Percentiles rank a stretch among this genome's conserved stretches.
These are phyloP conservation scores for Pseudogymnoascus sp. DNA, from an alignment of 2,329 filamentous ascomycete genomes.

Conservation along the genomic window DNA sequence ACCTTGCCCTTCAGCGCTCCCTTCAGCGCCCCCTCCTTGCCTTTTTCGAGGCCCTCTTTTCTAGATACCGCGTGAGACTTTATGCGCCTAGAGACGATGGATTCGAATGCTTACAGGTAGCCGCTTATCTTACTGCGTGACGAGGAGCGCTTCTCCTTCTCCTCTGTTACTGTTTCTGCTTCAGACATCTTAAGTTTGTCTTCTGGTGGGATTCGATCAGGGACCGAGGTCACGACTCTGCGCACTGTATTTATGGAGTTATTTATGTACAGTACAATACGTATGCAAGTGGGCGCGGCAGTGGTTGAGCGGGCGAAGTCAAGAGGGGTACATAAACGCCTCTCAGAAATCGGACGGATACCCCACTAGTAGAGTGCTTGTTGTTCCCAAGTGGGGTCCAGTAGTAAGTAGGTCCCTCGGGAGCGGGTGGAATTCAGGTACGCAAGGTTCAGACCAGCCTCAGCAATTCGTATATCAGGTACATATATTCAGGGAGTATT, in stretches of 20 bases:
- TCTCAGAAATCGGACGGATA: background rate
- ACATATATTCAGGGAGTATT: background rate
- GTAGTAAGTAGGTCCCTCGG: background rate
- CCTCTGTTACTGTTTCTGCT: slow-evolving; percentile 8
- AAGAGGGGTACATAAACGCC: slow-evolving; percentile 1
- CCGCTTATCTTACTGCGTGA: background rate
- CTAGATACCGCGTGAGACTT: background rate
- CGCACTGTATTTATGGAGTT: background rate
- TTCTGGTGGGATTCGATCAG: background rate
- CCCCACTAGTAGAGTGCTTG: background rate
- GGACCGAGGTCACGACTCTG: background rate
- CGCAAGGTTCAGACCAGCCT: background rate
- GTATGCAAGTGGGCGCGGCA: background rate
- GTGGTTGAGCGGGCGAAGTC: slow-evolving; percentile 2
- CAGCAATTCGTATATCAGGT: background rate
- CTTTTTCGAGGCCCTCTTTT: slow-evolving; percentile 8
- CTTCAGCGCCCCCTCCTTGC: too few relatives aligned
- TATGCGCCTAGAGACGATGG: background rate
- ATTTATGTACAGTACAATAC: background rate
- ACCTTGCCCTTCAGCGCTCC: slow-evolving; percentile 33
- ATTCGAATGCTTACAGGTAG: background rate
- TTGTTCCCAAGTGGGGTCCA: background rate
- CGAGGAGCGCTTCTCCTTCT: slow-evolving; percentile 3
- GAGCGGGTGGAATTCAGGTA: slow-evolving; percentile 2
- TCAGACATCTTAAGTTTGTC: background rate